Base-by-base conservation (phyloP, 805 yeast genomes). In the Candida hispaniensis region DNA sequence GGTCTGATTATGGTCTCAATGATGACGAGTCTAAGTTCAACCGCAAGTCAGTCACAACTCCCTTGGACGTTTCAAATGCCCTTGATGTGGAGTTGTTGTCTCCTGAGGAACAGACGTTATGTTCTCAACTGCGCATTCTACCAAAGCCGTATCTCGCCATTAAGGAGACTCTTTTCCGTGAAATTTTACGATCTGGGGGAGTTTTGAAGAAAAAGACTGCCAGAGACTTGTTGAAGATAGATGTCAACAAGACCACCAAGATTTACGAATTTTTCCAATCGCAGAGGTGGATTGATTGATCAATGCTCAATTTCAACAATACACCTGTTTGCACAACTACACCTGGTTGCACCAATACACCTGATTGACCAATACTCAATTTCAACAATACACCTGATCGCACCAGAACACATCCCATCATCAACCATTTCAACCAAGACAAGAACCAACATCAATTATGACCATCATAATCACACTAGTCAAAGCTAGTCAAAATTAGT, bases 231-330 rank as follows among this genome's bases (percentile, higher is more conserved):
- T 60, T 82, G 42, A 79, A 82, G 49, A 75, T 91, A 38, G 98
- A 91, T 52, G 79, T 85, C 10, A 68, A 71, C 45, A 91, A 88
- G 55, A 82, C 94, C 2, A 75, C 81, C 15, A 75, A 78, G 54
- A 79, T 91, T 33, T 91, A 80, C 57, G 97, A 91, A 51, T 91
- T 91, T 52, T 91, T 91, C 56, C 81, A 79, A 41, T 73, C 75
- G 41, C 95, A 91, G 67, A 80, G 82, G 40, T 91, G 98, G 98
- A n/a, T n/a, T n/a, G n/a, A n/a, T n/a, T n/a, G n/a, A n/a, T n/a
- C n/a, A n/a, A n/a, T n/a, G n/a, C n/a, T n/a, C n/a, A n/a, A n/a
- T n/a, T n/a, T n/a, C n/a, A n/a, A n/a, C n/a, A n/a, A n/a, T n/a
- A n/a, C n/a, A n/a, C n/a, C n/a, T n/a, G n/a, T n/a, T n/a, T n/a